phyloP scores from a whole-genome alignment of 805 yeast species.

The Hanseniaspora singularis region DNA sequence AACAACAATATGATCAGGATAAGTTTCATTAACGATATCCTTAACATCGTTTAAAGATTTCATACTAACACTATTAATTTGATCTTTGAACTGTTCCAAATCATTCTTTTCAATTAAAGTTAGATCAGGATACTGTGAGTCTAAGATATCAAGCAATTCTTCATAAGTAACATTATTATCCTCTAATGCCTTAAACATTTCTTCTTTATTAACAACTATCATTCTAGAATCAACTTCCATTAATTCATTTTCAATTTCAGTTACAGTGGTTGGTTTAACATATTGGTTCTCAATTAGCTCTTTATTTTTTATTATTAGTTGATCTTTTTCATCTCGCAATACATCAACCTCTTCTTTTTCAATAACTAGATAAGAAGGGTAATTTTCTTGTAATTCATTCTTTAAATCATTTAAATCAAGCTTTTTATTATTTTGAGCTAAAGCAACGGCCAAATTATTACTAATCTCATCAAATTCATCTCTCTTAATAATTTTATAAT shows the following conservation, averaged over 20 bases:
- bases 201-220: conserved; percentile 12
- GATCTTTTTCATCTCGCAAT: background rate
- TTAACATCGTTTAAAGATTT: too few relatives aligned
- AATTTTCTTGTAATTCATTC: conserved; percentile 10
- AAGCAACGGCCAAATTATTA: background rate
- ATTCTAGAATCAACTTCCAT: background rate
- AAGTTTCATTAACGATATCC: background rate
- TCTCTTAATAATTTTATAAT: background rate
- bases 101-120: background rate
- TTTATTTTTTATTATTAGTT: background rate
- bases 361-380: conserved; percentile 12
- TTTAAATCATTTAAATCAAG: conserved; percentile 5
- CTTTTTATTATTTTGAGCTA: conserved; percentile 1
- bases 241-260: background rate
- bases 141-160: background rate
- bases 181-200: conserved; percentile 10
- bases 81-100: background rate
- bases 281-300: background rate
- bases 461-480: conserved; percentile 11
- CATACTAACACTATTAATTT: background rate
- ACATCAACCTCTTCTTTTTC: conserved; percentile 1
- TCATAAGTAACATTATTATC: conserved; percentile 10
- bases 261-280: background rate
- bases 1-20: background rate
- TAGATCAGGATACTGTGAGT: conserved; percentile 10